Base-by-base conservation (phyloP, 75 land plant genomes). In the Chamaecyparis obtusa region DNA sequence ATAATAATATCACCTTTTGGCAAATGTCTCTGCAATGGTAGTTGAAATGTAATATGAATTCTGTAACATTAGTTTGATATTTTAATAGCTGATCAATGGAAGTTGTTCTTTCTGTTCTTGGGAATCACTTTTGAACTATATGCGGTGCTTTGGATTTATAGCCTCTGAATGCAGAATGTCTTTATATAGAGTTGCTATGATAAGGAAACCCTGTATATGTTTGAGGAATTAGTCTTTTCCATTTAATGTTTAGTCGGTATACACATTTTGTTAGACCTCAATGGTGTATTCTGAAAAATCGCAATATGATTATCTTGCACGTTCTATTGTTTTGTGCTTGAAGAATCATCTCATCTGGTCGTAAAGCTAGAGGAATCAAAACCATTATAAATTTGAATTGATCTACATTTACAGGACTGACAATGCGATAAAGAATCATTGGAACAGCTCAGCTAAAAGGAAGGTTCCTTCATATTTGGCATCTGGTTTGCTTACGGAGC, bases 361-460 rank as follows among this genome's bases (percentile, higher is more conserved):
- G 46, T 44, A 44, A 44, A 44, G 30, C 11, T 44, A 43, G 41
- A 37, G 48, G 37, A 8, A 80, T 44, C 83, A 44, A 24, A 78
- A 81, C 83, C 33, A 60, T 32, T 86, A 9, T 84, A 41, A 55
- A 44, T 24, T 60, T 87, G 55, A 55, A 57, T 24, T 60, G 5
- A 71, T 85, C 11, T 84, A 17, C 24, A 17, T 79, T 69, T 84
- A 71, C 94, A 96, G 98, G 95, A 93, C 97, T 21, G 98, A 96
- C 91, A 96, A 96, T 94, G 90, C 98, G 11, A 95, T 96, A 88
- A 96, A 96, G 86, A 96, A 96, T 83, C 98, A 96, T 67, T 96
- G 98, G 98, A 92, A 96, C 89, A 95, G 97, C 84, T 94, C 97
- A 21, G 93, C 94, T 71, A 96, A 93, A 87, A 96, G 95, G 91